Conservation (phyloP, 202 grass and related monocot species). For the Elaeis oleifera region DNA sequence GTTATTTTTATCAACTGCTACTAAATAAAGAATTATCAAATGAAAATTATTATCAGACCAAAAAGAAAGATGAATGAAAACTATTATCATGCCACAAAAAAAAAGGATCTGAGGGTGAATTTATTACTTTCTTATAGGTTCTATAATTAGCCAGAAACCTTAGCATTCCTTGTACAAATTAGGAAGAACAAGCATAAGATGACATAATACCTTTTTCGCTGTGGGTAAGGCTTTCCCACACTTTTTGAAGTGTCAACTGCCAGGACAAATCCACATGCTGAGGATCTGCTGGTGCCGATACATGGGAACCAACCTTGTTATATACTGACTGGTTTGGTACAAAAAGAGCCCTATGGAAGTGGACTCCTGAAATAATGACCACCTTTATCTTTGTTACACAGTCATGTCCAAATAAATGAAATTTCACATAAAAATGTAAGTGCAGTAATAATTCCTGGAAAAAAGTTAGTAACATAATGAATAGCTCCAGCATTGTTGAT, state of each 20-base stretch:
- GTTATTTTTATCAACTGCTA: slow-evolving; percentile 2
- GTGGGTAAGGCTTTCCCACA: slow-evolving; percentile 69
- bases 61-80: not conserved
- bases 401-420: not conserved
- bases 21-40: slow-evolving; percentile 2
- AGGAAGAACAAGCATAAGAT: not conserved
- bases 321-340: slow-evolving; percentile 88
- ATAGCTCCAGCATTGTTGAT: too few relatives aligned
- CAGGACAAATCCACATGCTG: slow-evolving; percentile 84
- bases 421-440: too few relatives aligned
- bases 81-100: not conserved
- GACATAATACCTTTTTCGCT: slow-evolving; percentile 37
- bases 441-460: too few relatives aligned
- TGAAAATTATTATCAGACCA: not conserved
- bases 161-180: not conserved
- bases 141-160: not conserved
- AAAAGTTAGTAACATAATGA: too few relatives aligned
- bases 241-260: slow-evolving; percentile 68
- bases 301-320: slow-evolving; percentile 75
- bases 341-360: slow-evolving; percentile 78
- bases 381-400: not conserved
- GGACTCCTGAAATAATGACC: slow-evolving; percentile 40
- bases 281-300: slow-evolving; percentile 60
- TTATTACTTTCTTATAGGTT: slow-evolving; percentile 9
- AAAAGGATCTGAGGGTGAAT: slow-evolving; percentile 11